Base-by-base conservation (phyloP, 768 basidiomycete species). In the Boletus subcaerulescens region DNA sequence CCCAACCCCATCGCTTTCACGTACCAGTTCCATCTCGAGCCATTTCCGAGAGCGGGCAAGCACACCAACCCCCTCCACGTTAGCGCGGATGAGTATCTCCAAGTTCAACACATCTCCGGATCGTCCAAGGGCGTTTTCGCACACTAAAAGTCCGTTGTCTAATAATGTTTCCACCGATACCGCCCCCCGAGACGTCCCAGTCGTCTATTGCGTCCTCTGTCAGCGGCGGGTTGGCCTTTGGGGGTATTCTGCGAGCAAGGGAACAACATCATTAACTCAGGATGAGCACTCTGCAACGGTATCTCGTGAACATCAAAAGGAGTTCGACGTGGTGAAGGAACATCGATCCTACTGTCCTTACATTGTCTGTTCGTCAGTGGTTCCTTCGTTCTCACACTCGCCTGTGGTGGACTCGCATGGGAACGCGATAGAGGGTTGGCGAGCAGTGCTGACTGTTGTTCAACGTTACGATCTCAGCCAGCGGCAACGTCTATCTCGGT, bases 311-410 rank as follows among this genome's bases (percentile, higher is more conserved):
- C 63, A 61, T 17, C 61, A 64, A 40, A 73, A 89, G 49, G 80
- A 80, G 20, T 83, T 93, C 50, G 90, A 93, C 65, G 64, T 92
- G 36, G 68, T 91, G 45, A 87, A 84, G 62, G 91, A 93, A 68
- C 91, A 93, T 65, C 80, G 91, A 26, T 87, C 88, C 3, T 91
- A 89, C 61, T 93, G 91, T 60, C 91, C 91, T n/a, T 93, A 91
- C 57, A 80, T 89, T 29, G 84, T 86, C 35, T 79, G 80, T 14
- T 88, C 87, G 8, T 89, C 86, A 3, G 63, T 76, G 3, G 74
- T 89, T 12, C 86, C 87, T 5, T 80, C 83, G 3, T 67, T 84
- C 10, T 78, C 82, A 12, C 65, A 63, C 14, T 64, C 60, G 13
- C 52, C 50, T 48, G 15, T 47, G 40, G 20, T n/a, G 46, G 48